Base-by-base conservation (phyloP, 2,329 filamentous ascomycete species). In the Dothidotthia symphoricarpi region DNA sequence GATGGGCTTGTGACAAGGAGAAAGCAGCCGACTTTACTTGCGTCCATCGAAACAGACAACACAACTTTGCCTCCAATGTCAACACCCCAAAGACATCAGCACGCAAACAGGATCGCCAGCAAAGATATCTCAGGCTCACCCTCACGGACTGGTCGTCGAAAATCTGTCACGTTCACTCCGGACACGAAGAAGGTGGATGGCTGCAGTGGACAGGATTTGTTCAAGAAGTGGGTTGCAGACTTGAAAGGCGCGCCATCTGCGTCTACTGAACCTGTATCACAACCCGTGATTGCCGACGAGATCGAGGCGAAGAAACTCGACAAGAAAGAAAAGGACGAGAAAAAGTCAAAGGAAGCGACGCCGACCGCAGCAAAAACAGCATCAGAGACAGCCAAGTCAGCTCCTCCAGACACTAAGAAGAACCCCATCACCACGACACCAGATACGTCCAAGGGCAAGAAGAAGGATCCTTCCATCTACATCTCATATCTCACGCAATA, bases 401-500 rank as follows among this genome's bases (percentile, higher is more conserved):
- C 26, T 13, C 9, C 19, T 22, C 33, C 32, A 28, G 34, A 30
- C 8, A 39, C 13, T 31, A 36, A 39, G 16, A 8, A 28, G 3
- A 32, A 36, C n/a, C 11, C 40, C n/a, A 7, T 24, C 32, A 9
- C 34, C 6, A 14, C 28, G 19, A 24, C n/a, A 2, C 19, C 34
- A 6, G 43, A 22, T 15, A 16, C 36, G 25, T 19, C 34, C 6
- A 53, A 61, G 37, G 44, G 55, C 34, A 59, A 64, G 45, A 58
- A 67, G 66, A 64, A 67, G 64, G 75, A 79, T 45, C 68, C 82
- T 38, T 75, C 79, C 31, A 77, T 83, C 11, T 83, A 88, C 41
- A 74, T 94, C 12, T 75, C 80, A 36, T 96, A 96, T 63, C 77
- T 96, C 29, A 75, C 75, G 31, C 81, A 83, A 61, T 95, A 89